Base-by-base conservation (phyloP, 164 flowering plant genomes). In the Stephania cephalantha region DNA sequence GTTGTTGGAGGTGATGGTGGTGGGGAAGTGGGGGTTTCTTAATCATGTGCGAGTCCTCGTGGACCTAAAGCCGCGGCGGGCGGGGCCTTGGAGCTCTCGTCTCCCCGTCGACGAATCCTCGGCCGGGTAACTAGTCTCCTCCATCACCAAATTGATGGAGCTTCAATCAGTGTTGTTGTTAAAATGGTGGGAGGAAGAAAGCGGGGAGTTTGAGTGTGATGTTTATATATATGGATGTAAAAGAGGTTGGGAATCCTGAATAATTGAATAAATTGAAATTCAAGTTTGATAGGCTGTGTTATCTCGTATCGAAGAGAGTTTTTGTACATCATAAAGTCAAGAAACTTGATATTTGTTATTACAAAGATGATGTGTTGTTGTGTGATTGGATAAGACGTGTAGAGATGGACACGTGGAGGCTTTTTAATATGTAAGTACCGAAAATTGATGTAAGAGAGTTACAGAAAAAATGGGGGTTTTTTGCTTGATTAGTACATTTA, bases 21-120 rank as follows among this genome's bases (percentile, higher is more conserved):
- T 31, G 68, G 11, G 68, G 55, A 50, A 65, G 9, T 15, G 68
- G 68, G 22, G 68, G 68, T 30, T 65, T 65, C 68, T 65, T 65
- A 35, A 65, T 9, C 68, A 7, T 22, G 68, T 22, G 68, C 0
- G 68, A 65, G 10, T 65, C 68, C 29, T 65, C 22, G 22, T 31
- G 68, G 13, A 65, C 31, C 29, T 65, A 25, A 9, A 65, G 31
- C 31, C 31, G 30, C 12, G 68, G 30, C 13, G 68, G 68, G 10
- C 68, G 68, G 35, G 68, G 10, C 68, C 68, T 9, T 65, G 68
- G 12, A 65, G 68, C 15, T 65, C 68, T 65, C 68, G 35, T 15
- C 68, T 10, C 4, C 1, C 11, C 20, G 64, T 6, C 20, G 64
- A 6, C 20, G 64, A n/a, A 6, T 58, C n/a, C 1, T 58, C 64